Evolutionary conservation across 768 basidiomycete genomes (phyloP), one percentile per base, ranked within the genome.

Genomic region (Trametopsis cervina): DNA sequence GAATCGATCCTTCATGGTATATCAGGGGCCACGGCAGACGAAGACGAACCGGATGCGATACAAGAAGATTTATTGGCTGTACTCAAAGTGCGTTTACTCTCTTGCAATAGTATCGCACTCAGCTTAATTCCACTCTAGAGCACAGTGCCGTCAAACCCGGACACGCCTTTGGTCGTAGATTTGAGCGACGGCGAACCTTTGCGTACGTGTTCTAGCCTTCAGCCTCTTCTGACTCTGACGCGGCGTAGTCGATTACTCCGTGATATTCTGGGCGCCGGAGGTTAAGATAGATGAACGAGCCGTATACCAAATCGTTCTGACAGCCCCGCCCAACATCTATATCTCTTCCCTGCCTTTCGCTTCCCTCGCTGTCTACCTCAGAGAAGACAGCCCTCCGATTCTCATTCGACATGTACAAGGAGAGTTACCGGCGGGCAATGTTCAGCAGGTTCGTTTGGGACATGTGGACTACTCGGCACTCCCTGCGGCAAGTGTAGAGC

Each of bases 61-160:
- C 77, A 86, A 55, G 82, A 86, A 22, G 87, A 90, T 62, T 57
- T 95, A 26, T 40, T 85, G n/a, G 78, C 77, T 3, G 73, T 92
- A 13, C 66, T 94, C 22, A 75, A 78, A 75, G 91, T 89, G 40
- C 36, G 66, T 54, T 18, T 41, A 25, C 27, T 12, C 26, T 44
- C 5, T 42, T 0, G 26, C 17, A 25, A 22, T 2, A 22, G 18
- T 20, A 33, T 42, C 22, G 39, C 27, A n/a, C 9, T 5, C 39
- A 33, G 42, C 24, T 6, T 40, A 44, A 7, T 4, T 24, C 9
- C 21, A 20, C 26, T 42, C 15, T 56, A 93, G 89, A 88, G 80
- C 47, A 83, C 86, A 4, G 73, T 84, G 0, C 89, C 89, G 4
- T 64, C 78, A 0, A 67, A 69, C 2, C 61, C 74, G n/a, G 75